phyloP scores from a whole-genome alignment of 352 stramenopile species.

The Globisporangium cederbergense region DNA sequence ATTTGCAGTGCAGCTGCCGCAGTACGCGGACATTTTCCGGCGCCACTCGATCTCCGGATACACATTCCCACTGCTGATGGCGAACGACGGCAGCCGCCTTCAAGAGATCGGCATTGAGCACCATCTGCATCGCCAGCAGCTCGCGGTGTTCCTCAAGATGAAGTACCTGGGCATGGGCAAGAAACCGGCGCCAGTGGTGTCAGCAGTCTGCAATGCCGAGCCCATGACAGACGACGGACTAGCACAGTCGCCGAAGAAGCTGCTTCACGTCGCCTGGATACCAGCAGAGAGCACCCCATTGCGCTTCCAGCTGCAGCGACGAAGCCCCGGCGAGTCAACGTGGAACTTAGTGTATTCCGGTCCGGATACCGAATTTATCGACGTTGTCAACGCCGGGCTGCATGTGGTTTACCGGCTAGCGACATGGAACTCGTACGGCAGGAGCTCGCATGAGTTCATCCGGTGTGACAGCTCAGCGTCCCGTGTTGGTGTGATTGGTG shows the following conservation, averaged over 20 bases:
- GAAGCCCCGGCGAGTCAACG: constrained; percentile 48
- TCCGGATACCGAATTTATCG: constrained; percentile 67
- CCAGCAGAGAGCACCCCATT: constrained; percentile 43
- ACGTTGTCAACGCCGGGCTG: constrained; percentile 47
- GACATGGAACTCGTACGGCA: constrained; percentile 82
- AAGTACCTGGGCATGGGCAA: constrained; percentile 79
- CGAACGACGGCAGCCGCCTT: constrained; percentile 66
- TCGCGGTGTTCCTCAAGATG: constrained; percentile 81
- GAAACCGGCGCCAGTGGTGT: constrained; percentile 45
- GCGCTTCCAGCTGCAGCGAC: constrained; percentile 69
- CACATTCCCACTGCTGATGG: constrained; percentile 85
- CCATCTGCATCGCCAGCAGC: constrained; percentile 70
- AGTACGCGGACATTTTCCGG: constrained; percentile 78
- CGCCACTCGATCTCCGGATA: constrained; percentile 82
- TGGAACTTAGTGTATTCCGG: constrained; percentile 63
- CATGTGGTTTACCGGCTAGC: constrained; percentile 73
- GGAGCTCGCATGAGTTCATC: constrained; percentile 54
- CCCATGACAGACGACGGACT: not conserved
- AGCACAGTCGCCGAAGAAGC: constrained; percentile 22
- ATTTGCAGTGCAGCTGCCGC: constrained; percentile 74
- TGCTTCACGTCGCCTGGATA: constrained; percentile 61
- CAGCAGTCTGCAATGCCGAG: constrained; percentile 35
- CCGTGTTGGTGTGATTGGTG: too few relatives aligned
- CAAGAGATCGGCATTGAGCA: constrained; percentile 70
- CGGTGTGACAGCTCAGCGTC: constrained; percentile 31